A percentile compares a stretch with the other conserved stretches of the same genome.
These are phyloP conservation scores for Fagopyrum homotropicum DNA, from an alignment of 148 eudicot genomes.

Conservation along the genomic window DNA sequence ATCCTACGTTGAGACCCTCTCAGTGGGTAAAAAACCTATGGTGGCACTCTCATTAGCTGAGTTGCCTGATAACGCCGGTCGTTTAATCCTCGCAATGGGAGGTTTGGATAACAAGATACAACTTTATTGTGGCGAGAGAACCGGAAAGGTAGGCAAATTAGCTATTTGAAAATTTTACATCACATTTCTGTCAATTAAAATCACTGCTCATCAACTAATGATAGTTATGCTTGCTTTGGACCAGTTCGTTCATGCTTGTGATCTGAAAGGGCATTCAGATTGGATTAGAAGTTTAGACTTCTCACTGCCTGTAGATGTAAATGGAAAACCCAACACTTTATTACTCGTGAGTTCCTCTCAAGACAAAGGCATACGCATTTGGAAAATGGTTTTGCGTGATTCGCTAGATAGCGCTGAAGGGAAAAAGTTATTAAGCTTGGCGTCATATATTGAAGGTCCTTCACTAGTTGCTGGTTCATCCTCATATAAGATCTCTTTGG, in stretches of 20 bases:
- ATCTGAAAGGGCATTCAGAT: constrained; percentile 90
- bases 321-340: constrained; percentile 38
- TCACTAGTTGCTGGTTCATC: constrained; percentile 52
- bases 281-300: constrained; percentile 93
- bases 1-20: constrained; percentile 50
- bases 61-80: constrained; percentile 54
- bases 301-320: constrained; percentile 60
- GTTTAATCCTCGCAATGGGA: constrained; percentile 74
- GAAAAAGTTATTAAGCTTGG: constrained; percentile 46
- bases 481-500: constrained; percentile 76
- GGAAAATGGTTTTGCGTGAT: constrained; percentile 59
- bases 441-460: constrained; percentile 93
- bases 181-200: background rate
- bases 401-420: constrained; percentile 24
- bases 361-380: constrained; percentile 78
- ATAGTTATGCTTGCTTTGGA: constrained; percentile 12
- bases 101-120: constrained; percentile 93
- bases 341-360: constrained; percentile 87
- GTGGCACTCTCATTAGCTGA: constrained; percentile 79
- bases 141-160: constrained; percentile 57
- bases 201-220: background rate
- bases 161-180: background rate
- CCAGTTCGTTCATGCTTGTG: constrained; percentile 86
- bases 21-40: constrained; percentile 78
- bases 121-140: constrained; percentile 70